A percentile compares a stretch with the other conserved stretches of the same genome.
Conservation (phyloP, 2,329 filamentous ascomycete species). For the Emergomyces africanus region DNA sequence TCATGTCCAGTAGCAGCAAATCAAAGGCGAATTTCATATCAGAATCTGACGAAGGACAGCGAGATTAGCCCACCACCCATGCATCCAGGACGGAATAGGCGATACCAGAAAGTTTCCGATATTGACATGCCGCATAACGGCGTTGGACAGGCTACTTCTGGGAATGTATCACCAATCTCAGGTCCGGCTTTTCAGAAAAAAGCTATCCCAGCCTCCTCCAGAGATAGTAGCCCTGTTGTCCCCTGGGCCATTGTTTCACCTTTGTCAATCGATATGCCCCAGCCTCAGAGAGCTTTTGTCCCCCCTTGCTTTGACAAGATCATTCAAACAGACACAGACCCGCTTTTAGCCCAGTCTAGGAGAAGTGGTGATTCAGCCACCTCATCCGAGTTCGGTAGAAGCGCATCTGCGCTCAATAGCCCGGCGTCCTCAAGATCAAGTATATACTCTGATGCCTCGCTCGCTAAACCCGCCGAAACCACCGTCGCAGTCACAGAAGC, state of each 20-base stretch:
- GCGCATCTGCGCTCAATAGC: not conserved
- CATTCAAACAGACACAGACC: slow-evolving; percentile 1
- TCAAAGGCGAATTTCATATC: not conserved
- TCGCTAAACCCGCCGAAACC: not conserved
- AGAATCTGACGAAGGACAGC: not conserved
- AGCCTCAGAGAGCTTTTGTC: slow-evolving; percentile 10
- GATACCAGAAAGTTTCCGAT: not conserved
- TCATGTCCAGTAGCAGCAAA: not conserved
- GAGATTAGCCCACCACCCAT: not conserved
- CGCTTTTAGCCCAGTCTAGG: not conserved
- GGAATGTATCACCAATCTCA: slow-evolving; percentile 1
- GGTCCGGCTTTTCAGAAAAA: not conserved
- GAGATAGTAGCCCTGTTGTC: slow-evolving; percentile 3
- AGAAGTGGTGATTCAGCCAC: slow-evolving; percentile 1
- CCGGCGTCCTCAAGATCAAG: slow-evolving; percentile 1
- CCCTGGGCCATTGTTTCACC: slow-evolving; percentile 13
- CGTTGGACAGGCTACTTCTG: not conserved
- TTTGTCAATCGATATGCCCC: slow-evolving; percentile 13
- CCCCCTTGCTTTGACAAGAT: not conserved
- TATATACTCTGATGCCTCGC: not conserved
- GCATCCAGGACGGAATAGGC: not conserved
- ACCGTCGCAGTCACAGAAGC: not conserved
- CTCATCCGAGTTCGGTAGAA: not conserved
- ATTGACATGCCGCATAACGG: not conserved
- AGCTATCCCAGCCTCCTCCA: not conserved